Evolutionary conservation across 306 rosid genomes (phyloP), one percentile per base, ranked within the genome.

Genomic region (Abrus precatorius): DNA sequence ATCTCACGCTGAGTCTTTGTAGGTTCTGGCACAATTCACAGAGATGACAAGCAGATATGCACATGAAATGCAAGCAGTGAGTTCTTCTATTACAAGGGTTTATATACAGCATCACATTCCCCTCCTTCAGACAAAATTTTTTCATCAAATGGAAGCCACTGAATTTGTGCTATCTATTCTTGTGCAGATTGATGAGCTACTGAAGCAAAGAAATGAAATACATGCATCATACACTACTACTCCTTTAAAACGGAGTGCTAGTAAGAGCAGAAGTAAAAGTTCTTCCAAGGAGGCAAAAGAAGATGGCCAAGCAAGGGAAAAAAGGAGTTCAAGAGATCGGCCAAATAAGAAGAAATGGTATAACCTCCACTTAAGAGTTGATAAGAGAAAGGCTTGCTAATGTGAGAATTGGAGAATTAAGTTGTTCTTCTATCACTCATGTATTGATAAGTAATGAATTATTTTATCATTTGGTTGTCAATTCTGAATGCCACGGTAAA

Each of bases 1-100:
- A 73, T 56, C 84, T 83, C 67, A 74, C 43, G 13, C 71, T 48
- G 29, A 48, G 30, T 84, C 47, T 89, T 67, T 43, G 76, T 87
- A 96, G 98, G 99, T 96, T 82, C 82, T 90, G 72, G 88, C 97
- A 75, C 99, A 96, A 80, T 96, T 96, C 69, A 90, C 99, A 0
- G 98, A 93, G 85, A 96, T 96, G 97, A 96, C 99, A 33, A 73
- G 86, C 71, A 87, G 97, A 86, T 96, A 93, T 80, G 92, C 98
- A 29, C 97, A 92, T 57, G 98, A 96, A 89, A 93, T 92, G 93
- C 98, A 92, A 90, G 87, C 59, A 77, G 99, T 93, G 87, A 90
- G 92, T 86, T 81, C 29, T 57, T 84, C 27, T 57, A 28, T 48
- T 20, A 10, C 12, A 78, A 12, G 34, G 29, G 14, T 55, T 78